phyloP scores from a whole-genome alignment of 208 protist genomes.

The Trichomonas tenax region DNA sequence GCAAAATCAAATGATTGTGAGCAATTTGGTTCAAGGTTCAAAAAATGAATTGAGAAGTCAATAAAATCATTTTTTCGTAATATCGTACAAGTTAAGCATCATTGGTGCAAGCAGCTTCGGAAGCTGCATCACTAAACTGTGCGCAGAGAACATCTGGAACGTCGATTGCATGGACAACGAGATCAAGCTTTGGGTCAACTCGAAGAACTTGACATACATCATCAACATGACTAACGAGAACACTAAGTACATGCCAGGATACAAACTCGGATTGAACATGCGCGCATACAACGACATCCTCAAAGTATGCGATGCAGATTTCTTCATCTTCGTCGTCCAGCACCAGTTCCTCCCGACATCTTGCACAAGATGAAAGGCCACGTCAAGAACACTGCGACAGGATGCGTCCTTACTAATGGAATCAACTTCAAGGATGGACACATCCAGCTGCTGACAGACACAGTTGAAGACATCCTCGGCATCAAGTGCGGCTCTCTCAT shows the following conservation, averaged over 20 bases:
- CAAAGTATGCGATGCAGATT: not conserved
- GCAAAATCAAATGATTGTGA: too few relatives aligned
- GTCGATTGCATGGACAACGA: not conserved
- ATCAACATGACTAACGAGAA: conserved; percentile 35
- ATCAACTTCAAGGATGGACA: not conserved
- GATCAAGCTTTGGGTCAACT: not conserved
- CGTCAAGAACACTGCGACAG: not conserved
- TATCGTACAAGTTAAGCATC: not conserved
- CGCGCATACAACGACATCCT: conserved; percentile 7
- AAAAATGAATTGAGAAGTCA: too few relatives aligned
- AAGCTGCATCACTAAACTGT: not conserved
- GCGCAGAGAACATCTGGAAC: not conserved
- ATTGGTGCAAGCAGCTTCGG: not conserved
- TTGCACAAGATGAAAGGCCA: not conserved
- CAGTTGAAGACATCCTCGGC: conserved; percentile 19
- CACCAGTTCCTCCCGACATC: conserved; percentile 27
- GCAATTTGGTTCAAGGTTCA: too few relatives aligned
- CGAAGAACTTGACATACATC: not conserved
- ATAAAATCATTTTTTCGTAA: not conserved
- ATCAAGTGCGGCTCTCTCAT: conserved; percentile 22
- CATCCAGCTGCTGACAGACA: conserved; percentile 24
- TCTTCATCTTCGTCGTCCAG: conserved; percentile 28
- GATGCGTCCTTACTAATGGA: not conserved
- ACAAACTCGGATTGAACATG: conserved; percentile 23
- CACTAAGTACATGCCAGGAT: conserved; percentile 36